Evolutionary conservation across 805 yeast species (phyloP).

Genomic region (Naumovozyma dairenensis): DNA sequence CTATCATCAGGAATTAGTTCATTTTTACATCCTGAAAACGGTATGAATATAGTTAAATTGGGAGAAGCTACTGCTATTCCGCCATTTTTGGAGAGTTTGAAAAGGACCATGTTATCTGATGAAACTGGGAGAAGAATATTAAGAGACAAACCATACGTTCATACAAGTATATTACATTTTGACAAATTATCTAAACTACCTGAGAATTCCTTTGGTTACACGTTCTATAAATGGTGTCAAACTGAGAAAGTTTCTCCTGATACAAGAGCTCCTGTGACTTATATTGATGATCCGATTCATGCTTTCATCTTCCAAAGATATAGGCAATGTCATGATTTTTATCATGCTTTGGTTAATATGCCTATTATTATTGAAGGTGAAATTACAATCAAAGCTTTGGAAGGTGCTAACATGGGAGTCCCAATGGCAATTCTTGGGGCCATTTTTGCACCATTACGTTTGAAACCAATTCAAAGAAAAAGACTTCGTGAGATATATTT

Average conservation of each 20-base stretch:
- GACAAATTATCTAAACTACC: constrained; percentile 53
- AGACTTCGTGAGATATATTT: constrained; percentile 61
- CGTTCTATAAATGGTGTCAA: constrained; percentile 75
- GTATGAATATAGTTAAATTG: constrained; percentile 64
- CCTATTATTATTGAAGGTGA: constrained; percentile 96
- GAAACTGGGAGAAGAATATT: constrained; percentile 68
- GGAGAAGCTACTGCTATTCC: constrained; percentile 88
- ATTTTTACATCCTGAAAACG: constrained; percentile 63
- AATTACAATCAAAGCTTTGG: constrained; percentile 84
- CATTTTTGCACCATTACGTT: constrained; percentile 73
- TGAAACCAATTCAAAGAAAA: constrained; percentile 51
- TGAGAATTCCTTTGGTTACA: constrained; percentile 60
- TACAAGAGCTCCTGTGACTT: constrained; percentile 79
- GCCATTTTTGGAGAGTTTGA: constrained; percentile 49
- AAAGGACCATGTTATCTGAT: constrained; percentile 66
- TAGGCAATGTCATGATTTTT: constrained; percentile 94
- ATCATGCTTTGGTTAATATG: constrained; percentile 81
- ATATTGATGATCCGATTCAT: constrained; percentile 78
- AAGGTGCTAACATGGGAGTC: constrained; percentile 81
- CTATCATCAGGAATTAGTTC: constrained; percentile 72
- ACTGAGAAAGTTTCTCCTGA: constrained; percentile 89
- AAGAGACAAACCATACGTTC: constrained; percentile 73
- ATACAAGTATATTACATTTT: constrained; percentile 58
- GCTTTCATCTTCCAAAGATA: constrained; percentile 91
- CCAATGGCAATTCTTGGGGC: constrained; percentile 96